Conservation (phyloP, 352 stramenopile species). For the Phytophthora pisi region DNA sequence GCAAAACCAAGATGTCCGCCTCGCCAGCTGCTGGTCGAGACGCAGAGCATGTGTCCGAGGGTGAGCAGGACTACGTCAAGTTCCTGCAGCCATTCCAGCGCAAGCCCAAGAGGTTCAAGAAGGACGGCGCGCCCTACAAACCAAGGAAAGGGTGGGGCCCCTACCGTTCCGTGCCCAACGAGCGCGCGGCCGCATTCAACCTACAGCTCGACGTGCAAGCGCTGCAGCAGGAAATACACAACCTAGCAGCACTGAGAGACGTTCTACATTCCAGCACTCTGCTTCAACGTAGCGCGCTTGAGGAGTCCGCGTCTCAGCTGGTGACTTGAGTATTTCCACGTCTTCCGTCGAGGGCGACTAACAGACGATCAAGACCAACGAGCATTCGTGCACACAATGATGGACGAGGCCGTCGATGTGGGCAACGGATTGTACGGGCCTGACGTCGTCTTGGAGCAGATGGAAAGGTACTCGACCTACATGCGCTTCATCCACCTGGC, state of each 20-base stretch:
- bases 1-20: no score
- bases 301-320: constrained; percentile 8
- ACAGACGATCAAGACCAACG: neutral
- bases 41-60: no score
- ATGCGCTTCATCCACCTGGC: constrained; percentile 8
- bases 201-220: constrained; percentile 43
- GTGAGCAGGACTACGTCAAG: neutral
- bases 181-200: constrained; percentile 41
- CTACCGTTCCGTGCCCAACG: constrained; percentile 38
- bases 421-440: constrained; percentile 7
- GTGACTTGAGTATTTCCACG: constrained; percentile 19
- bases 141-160: constrained; percentile 27
- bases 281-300: constrained; percentile 13
- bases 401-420: constrained; percentile 10
- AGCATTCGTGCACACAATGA: constrained; percentile 4
- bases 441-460: constrained; percentile 8
- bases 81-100: neutral
- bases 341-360: constrained; percentile 1
- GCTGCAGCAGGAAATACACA: constrained; percentile 35
- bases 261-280: neutral
- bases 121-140: constrained; percentile 2
- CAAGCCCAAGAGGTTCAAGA: constrained; percentile 11
- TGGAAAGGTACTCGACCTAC: constrained; percentile 12
- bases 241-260: constrained; percentile 27
- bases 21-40: no score